Conservation (phyloP, 345 rosid species). For the Dipteronia dyeriana region DNA sequence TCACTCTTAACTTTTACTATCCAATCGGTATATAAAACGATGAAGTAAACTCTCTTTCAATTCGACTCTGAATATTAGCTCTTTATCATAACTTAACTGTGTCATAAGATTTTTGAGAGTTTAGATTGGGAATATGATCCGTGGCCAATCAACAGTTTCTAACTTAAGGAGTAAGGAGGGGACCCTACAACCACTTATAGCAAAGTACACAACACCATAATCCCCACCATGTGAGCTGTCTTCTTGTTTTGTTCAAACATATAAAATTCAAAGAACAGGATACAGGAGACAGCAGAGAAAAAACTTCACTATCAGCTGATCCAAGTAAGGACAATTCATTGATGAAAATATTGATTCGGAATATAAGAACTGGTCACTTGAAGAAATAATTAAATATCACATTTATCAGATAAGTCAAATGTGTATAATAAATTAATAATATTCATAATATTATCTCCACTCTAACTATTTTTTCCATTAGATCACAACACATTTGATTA, state of each 20-base stretch:
- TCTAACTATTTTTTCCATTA: slow-evolving; percentile 9
- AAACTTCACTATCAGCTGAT: background rate
- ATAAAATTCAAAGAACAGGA: background rate
- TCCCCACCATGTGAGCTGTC: slow-evolving; percentile 17
- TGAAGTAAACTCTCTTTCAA: too few species aligned
- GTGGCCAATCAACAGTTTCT: background rate
- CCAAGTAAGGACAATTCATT: slow-evolving; percentile 1
- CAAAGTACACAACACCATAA: background rate
- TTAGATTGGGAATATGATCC: too few species aligned
- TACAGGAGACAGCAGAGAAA: background rate
- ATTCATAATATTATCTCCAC: slow-evolving; percentile 12
- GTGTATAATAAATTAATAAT: background rate
- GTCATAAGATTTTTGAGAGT: background rate
- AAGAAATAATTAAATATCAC: background rate
- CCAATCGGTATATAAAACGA: too few species aligned
- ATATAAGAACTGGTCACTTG: background rate
- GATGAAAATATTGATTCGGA: background rate
- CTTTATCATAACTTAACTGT: background rate
- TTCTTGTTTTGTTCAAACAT: slow-evolving; percentile 19
- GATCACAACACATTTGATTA: slow-evolving; percentile 15
- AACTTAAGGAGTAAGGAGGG: background rate
- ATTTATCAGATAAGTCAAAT: slow-evolving; percentile 21
- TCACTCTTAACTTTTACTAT: too few species aligned
- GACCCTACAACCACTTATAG: slow-evolving; percentile 16
- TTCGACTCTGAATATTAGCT: too few species aligned